phyloP scores from a whole-genome alignment of 2,329 filamentous ascomycete genomes.

The Clathrospora elynae region DNA sequence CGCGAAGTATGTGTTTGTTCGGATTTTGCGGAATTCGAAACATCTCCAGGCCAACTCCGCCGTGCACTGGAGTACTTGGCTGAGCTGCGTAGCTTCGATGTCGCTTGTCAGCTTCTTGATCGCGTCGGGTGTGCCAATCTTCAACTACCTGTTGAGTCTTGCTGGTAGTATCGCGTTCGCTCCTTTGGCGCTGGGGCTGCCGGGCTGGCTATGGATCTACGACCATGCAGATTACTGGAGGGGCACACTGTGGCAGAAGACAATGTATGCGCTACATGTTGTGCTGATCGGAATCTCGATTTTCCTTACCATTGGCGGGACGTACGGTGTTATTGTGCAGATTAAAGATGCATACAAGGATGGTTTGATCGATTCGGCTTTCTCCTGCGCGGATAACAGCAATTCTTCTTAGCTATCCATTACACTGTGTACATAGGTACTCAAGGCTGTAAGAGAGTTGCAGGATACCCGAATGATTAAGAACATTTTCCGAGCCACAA shows the following conservation, averaged over 20 bases:
- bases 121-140: constrained; percentile 61
- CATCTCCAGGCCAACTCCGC: constrained; percentile 60
- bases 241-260: constrained; percentile 44
- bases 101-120: constrained; percentile 56
- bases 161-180: constrained; percentile 59
- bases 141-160: constrained; percentile 58
- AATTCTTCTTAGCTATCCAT: constrained; percentile 29
- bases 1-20: constrained; percentile 63
- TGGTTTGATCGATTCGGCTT: constrained; percentile 51
- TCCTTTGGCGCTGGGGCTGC: constrained; percentile 56
- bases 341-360: constrained; percentile 59
- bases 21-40: constrained; percentile 56
- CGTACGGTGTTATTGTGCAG: constrained; percentile 57
- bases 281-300: constrained; percentile 53
- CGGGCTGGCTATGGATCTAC: constrained; percentile 59
- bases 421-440: neutral
- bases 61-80: constrained; percentile 64
- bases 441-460: neutral
- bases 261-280: constrained; percentile 50
- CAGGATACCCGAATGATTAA: constrained; percentile 1
- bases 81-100: constrained; percentile 53
- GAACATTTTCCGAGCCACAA: too few species aligned
- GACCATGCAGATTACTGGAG: constrained; percentile 53
- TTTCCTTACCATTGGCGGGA: constrained; percentile 57
- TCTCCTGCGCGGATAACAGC: constrained; percentile 41